Conservation (phyloP, 352 stramenopile species). For the Peronospora belbahrii region DNA sequence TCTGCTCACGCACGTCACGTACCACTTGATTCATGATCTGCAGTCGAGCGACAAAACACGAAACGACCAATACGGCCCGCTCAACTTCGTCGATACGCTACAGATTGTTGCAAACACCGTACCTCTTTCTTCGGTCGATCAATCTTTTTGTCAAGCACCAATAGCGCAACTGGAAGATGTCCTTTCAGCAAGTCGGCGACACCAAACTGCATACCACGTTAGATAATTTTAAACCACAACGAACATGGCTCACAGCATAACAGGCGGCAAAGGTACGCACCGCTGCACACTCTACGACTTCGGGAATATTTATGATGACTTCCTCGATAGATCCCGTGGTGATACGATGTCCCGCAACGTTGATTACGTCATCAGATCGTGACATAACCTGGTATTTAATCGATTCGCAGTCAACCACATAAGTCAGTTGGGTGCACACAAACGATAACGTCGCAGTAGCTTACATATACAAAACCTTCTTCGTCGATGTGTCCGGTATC, state of each 20-base stretch:
- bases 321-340: slow-evolving; percentile 87
- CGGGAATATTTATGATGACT: slow-evolving; percentile 70
- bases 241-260: not conserved
- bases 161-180: slow-evolving; percentile 34
- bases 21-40: slow-evolving; percentile 37
- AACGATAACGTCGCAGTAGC: not conserved
- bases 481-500: slow-evolving; percentile 86
- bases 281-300: slow-evolving; percentile 85
- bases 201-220: slow-evolving; percentile 28
- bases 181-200: slow-evolving; percentile 38
- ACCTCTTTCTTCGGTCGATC: slow-evolving; percentile 30
- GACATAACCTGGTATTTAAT: slow-evolving; percentile 66
- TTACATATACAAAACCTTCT: slow-evolving; percentile 84
- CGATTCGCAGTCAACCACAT: not conserved
- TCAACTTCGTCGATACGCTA: not conserved
- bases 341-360: slow-evolving; percentile 83
- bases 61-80: slow-evolving; percentile 1
- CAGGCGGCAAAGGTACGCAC: slow-evolving; percentile 16
- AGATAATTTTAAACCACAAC: slow-evolving; percentile 3
- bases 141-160: slow-evolving; percentile 41
- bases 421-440: not conserved
- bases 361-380: slow-evolving; percentile 88
- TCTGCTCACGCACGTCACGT: slow-evolving; percentile 31
- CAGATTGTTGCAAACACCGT: not conserved
- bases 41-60: not conserved